These are phyloP conservation scores for Eimeria sp. DNA, from an alignment of 169 alveolate genomes.

Conservation along the genomic window DNA sequence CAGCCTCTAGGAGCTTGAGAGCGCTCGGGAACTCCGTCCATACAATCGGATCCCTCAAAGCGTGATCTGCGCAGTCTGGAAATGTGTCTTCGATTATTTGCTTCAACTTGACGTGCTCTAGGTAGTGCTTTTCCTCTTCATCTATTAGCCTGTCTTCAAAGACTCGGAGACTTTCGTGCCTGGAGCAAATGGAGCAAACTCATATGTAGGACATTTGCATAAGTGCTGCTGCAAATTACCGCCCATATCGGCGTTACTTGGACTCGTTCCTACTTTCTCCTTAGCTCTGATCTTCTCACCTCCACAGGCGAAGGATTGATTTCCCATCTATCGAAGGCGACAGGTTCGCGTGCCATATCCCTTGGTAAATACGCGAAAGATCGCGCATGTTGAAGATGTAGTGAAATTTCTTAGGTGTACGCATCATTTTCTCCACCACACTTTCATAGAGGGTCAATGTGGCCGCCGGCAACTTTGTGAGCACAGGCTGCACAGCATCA, in stretches of 20 bases:
- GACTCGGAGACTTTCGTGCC: conserved; percentile 96
- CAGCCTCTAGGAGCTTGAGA: conserved; percentile 46
- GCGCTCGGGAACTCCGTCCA: conserved; percentile 88
- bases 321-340: conserved; percentile 90
- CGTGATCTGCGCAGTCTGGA: conserved; percentile 88
- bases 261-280: neutral
- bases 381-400: conserved; percentile 97
- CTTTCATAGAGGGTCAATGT: conserved; percentile 92
- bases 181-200: conserved; percentile 79
- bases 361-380: conserved; percentile 95
- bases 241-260: neutral
- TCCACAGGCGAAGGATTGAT: conserved; percentile 94
- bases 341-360: conserved; percentile 92
- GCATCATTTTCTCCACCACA: conserved; percentile 91
- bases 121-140: conserved; percentile 92
- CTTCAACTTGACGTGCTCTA: conserved; percentile 88
- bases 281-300: conserved; percentile 31
- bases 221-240: neutral
- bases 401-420: conserved; percentile 97
- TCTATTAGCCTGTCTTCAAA: conserved; percentile 95
- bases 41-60: conserved; percentile 84
- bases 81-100: conserved; percentile 89
- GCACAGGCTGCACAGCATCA: conserved; percentile 70
- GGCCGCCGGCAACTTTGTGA: conserved; percentile 91
- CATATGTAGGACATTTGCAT: neutral